These are phyloP conservation scores for Russula ochroleuca DNA, from an alignment of 768 basidiomycete genomes.

Conservation along the genomic window DNA sequence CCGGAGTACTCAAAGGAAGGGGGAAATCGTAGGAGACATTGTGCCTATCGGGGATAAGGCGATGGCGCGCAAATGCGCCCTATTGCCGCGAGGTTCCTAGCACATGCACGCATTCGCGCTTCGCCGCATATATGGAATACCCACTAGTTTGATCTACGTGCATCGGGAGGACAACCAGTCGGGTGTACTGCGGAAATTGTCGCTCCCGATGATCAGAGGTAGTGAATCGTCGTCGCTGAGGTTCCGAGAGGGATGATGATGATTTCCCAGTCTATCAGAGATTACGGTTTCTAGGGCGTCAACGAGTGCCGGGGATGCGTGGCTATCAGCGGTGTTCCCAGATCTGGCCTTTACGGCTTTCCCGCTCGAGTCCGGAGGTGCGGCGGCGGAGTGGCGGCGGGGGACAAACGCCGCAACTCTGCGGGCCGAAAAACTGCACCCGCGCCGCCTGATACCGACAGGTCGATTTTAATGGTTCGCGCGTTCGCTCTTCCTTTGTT, in stretches of 20 bases:
- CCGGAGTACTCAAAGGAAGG: neutral
- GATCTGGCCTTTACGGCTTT: conserved; percentile 1
- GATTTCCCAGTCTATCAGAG: neutral
- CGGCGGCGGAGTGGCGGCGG: conserved; percentile 4
- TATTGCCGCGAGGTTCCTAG: conserved; percentile 1
- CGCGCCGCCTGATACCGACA: conserved; percentile 20
- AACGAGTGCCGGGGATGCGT: neutral
- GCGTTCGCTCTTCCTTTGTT: conserved; percentile 16
- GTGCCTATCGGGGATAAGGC: conserved; percentile 1
- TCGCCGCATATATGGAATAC: neutral
- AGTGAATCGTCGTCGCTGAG: neutral
- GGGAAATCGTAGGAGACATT: neutral
- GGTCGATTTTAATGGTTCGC: conserved; percentile 17
- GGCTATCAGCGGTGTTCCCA: neutral
- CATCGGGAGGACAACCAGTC: neutral
- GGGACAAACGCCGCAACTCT: conserved; percentile 17
- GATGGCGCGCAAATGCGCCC: neutral
- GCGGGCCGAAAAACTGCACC: conserved; percentile 11
- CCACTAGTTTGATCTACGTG: neutral
- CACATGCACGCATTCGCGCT: neutral
- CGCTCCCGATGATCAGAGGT: neutral
- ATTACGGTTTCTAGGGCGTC: neutral
- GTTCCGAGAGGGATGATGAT: neutral
- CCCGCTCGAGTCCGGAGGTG: conserved; percentile 8
- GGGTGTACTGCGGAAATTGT: neutral